These are phyloP conservation scores for Diplodia scrobiculata DNA, from an alignment of 2,329 filamentous ascomycete species.

Conservation along the genomic window DNA sequence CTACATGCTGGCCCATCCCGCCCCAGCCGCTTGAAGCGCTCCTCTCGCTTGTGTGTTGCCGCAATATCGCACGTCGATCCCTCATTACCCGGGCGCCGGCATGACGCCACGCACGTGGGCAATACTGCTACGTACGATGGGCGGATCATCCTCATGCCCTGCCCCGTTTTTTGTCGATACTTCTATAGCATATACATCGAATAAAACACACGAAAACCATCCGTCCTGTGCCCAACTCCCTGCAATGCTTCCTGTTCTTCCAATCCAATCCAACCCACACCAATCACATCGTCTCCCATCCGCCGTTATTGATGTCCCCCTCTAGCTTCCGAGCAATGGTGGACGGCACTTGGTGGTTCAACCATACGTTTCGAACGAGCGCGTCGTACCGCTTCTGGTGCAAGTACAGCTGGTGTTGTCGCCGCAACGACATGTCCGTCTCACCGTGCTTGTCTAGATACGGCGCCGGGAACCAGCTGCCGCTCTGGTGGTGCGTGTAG, in stretches of 20 bases:
- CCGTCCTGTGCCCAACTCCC: slow-evolving; percentile 4
- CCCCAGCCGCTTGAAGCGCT: neutral
- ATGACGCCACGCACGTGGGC: slow-evolving; percentile 6
- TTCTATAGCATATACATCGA: slow-evolving; percentile 2
- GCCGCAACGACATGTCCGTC: slow-evolving; percentile 82
- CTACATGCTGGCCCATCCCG: too few species aligned
- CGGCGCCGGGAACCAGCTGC: slow-evolving; percentile 82
- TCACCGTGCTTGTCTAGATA: slow-evolving; percentile 97
- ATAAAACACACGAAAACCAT: neutral
- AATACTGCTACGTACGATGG: neutral
- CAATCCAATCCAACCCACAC: neutral
- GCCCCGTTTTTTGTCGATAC: neutral
- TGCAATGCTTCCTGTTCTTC: slow-evolving; percentile 5
- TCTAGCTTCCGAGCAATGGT: slow-evolving; percentile 88
- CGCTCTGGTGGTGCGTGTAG: slow-evolving; percentile 78
- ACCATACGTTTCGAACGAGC: slow-evolving; percentile 80
- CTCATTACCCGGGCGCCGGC: neutral
- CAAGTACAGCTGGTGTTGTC: slow-evolving; percentile 84
- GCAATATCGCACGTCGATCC: slow-evolving; percentile 12
- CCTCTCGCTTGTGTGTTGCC: neutral
- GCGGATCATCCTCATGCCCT: neutral
- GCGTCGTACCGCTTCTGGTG: slow-evolving; percentile 94
- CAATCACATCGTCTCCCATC: slow-evolving; percentile 76
- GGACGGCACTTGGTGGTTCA: slow-evolving; percentile 82
- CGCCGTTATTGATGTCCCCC: slow-evolving; percentile 93